These are phyloP conservation scores for Pyrenula massariospora DNA, from an alignment of 495 filamentous ascomycete species.

Conservation along the genomic window DNA sequence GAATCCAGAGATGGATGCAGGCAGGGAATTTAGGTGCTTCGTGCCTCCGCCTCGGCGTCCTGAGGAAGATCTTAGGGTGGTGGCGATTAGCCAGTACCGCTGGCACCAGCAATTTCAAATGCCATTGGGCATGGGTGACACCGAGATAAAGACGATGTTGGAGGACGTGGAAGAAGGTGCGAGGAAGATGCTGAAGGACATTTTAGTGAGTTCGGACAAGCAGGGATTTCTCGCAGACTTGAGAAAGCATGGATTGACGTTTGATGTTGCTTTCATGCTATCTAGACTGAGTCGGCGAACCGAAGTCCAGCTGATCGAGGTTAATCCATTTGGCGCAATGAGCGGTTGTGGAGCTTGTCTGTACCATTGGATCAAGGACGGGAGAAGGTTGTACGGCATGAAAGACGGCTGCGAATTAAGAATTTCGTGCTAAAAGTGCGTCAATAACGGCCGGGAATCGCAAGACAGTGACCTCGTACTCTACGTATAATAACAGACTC, in stretches of 20 bases:
- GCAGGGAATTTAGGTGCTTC: neutral
- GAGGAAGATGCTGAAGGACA: neutral
- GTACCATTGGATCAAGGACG: slow-evolving; percentile 7
- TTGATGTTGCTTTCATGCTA: neutral
- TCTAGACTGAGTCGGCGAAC: neutral
- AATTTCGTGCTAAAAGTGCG: slow-evolving; percentile 6
- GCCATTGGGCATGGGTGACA: neutral
- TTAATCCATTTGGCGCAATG: slow-evolving; percentile 11
- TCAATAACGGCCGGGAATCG: no score
- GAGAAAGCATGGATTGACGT: neutral
- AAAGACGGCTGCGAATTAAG: slow-evolving; percentile 3
- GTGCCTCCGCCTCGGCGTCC: neutral
- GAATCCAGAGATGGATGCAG: neutral
- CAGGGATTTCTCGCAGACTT: neutral
- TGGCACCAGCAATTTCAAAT: neutral
- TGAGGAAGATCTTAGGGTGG: neutral
- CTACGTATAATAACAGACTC: no score
- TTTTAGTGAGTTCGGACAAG: neutral
- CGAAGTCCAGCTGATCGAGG: slow-evolving; percentile 6
- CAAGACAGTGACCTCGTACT: no score
- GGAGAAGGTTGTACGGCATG: slow-evolving; percentile 8
- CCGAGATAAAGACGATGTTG: neutral
- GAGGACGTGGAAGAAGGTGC: neutral
- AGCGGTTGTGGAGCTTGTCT: slow-evolving; percentile 8
- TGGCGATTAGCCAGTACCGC: neutral